Evolutionary conservation across 176 grass and related monocot species (phyloP).

Genomic region (Oryza punctata): DNA sequence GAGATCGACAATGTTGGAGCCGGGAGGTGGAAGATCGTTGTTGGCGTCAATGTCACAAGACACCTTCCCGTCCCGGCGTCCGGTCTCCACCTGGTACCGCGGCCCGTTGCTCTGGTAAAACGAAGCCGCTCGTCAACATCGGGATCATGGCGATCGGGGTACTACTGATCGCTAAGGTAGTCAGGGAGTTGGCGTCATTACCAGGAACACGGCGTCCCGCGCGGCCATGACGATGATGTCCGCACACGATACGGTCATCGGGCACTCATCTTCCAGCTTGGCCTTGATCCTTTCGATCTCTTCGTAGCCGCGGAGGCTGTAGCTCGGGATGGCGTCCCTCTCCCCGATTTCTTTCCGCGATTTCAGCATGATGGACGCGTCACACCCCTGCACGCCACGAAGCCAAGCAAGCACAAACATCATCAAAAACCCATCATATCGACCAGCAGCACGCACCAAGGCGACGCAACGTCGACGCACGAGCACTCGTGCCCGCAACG

Average conservation of each 20-base stretch:
- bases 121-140: background rate
- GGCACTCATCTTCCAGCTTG: slow-evolving; percentile 59
- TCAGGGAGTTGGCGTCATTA: background rate
- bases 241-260: slow-evolving; percentile 59
- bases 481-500: slow-evolving; percentile 2
- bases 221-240: slow-evolving; percentile 68
- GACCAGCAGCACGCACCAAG: background rate
- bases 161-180: background rate
- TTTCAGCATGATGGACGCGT: slow-evolving; percentile 55
- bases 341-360: slow-evolving; percentile 33
- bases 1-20: slow-evolving; percentile 48
- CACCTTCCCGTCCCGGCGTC: slow-evolving; percentile 53
- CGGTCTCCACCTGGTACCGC: slow-evolving; percentile 50
- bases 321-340: slow-evolving; percentile 39
- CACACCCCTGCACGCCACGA: slow-evolving; percentile 44
- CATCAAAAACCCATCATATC: background rate
- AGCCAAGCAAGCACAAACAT: background rate
- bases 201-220: slow-evolving; percentile 58
- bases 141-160: background rate
- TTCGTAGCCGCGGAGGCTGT: slow-evolving; percentile 50
- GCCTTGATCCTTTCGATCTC: slow-evolving; percentile 60
- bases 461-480: background rate
- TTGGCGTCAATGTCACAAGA: background rate
- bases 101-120: slow-evolving; percentile 52
- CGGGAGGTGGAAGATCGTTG: slow-evolving; percentile 44